phyloP scores from a whole-genome alignment of 306 rosid genomes.

The Gastrolobium bilobum region DNA sequence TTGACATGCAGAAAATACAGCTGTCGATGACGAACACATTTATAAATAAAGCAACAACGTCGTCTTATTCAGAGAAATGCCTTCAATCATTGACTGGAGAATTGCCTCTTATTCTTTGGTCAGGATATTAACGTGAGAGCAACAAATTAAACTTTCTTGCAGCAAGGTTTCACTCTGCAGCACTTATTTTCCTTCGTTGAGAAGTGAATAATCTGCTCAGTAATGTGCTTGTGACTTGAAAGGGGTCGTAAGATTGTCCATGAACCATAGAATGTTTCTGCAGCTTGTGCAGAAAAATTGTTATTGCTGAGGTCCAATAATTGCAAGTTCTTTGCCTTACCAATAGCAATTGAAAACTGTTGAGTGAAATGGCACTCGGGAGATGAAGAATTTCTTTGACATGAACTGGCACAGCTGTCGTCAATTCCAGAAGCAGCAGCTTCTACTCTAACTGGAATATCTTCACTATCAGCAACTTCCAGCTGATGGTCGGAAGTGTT shows the following conservation, averaged over 20 bases:
- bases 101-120: slow-evolving; percentile 16
- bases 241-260: slow-evolving; percentile 69
- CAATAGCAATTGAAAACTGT: slow-evolving; percentile 70
- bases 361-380: slow-evolving; percentile 52
- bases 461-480: slow-evolving; percentile 91
- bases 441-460: slow-evolving; percentile 55
- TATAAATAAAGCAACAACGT: neutral
- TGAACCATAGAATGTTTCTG: slow-evolving; percentile 65
- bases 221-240: slow-evolving; percentile 70
- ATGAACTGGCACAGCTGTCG: slow-evolving; percentile 73
- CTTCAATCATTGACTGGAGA: slow-evolving; percentile 1
- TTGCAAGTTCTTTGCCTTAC: slow-evolving; percentile 64
- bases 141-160: slow-evolving; percentile 65
- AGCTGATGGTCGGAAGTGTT: slow-evolving; percentile 56
- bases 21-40: neutral
- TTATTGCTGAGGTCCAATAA: slow-evolving; percentile 85
- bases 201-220: slow-evolving; percentile 65
- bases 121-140: slow-evolving; percentile 15
- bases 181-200: slow-evolving; percentile 69
- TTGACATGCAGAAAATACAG: slow-evolving; percentile 1
- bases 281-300: slow-evolving; percentile 63
- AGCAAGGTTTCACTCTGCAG: slow-evolving; percentile 83
- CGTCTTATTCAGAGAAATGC: slow-evolving; percentile 20
- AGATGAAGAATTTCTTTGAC: slow-evolving; percentile 58
- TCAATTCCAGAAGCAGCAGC: slow-evolving; percentile 68